These are phyloP conservation scores for Onygenales sp. DNA, from an alignment of 2,329 filamentous ascomycete genomes.

Conservation along the genomic window DNA sequence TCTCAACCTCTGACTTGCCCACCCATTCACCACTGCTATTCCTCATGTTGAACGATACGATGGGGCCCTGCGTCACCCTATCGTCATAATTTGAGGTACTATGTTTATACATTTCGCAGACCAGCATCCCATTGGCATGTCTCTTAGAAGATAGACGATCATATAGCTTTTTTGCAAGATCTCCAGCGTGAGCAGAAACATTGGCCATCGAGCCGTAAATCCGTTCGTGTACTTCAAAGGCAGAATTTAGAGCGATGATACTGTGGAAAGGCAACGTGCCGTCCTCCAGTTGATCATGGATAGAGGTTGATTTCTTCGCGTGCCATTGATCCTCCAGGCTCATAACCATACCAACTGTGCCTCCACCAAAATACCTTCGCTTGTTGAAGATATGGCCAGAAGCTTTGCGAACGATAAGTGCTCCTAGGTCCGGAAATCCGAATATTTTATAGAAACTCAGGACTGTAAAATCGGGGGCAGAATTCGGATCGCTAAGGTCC, in stretches of 20 bases:
- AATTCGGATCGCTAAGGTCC: constrained; percentile 52
- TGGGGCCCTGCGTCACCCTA: constrained; percentile 53
- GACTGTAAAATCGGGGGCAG: constrained; percentile 73
- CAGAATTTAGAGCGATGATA: constrained; percentile 72
- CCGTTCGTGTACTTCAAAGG: constrained; percentile 57
- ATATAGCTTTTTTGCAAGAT: constrained; percentile 52
- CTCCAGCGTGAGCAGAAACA: constrained; percentile 62
- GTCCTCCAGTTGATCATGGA: constrained; percentile 82
- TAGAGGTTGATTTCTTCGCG: constrained; percentile 57
- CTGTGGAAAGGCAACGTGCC: constrained; percentile 85
- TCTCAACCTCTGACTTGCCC: constrained; percentile 77
- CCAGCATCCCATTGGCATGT: constrained; percentile 58
- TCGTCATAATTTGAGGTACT: constrained; percentile 33
- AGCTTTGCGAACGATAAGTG: constrained; percentile 67
- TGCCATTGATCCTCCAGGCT: constrained; percentile 75
- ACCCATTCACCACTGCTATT: constrained; percentile 64
- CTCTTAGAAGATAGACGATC: constrained; percentile 48
- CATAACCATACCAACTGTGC: constrained; percentile 84
- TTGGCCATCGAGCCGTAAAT: constrained; percentile 63
- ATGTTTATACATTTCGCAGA: constrained; percentile 58
- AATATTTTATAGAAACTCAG: constrained; percentile 97
- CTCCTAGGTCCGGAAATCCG: constrained; percentile 85
- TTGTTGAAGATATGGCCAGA: constrained; percentile 54
- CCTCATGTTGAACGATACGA: constrained; percentile 73
- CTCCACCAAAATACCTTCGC: constrained; percentile 82